Conservation (phyloP, 192 early-diverging fungal genomes). For the Mortierella antarctica region DNA sequence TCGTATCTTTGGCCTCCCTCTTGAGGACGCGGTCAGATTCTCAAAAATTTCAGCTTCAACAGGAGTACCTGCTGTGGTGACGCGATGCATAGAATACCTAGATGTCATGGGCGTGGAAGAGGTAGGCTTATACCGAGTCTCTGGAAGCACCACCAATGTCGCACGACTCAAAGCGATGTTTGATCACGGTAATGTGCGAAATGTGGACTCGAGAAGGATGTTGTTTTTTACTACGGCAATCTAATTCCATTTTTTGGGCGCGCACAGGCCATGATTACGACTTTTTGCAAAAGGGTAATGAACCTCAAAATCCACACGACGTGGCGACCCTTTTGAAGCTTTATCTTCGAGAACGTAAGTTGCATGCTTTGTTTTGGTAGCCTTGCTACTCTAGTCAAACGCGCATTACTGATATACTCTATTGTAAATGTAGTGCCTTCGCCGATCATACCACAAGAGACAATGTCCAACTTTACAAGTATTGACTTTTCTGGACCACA, state of each 20-base stretch:
- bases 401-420: neutral
- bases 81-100: constrained; percentile 45
- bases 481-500: constrained; percentile 42
- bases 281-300: constrained; percentile 54
- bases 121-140: constrained; percentile 60
- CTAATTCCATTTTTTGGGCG: no score
- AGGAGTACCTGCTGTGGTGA: constrained; percentile 42
- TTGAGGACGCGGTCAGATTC: constrained; percentile 35
- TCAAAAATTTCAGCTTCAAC: constrained; percentile 31
- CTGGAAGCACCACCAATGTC: constrained; percentile 47
- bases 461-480: constrained; percentile 46
- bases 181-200: constrained; percentile 45
- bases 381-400: neutral
- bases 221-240: no score
- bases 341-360: constrained; percentile 67
- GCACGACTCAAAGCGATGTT: constrained; percentile 45
- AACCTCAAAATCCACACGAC: constrained; percentile 62
- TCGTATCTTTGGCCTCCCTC: constrained; percentile 36
- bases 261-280: constrained; percentile 58
- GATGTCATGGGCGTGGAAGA: constrained; percentile 61
- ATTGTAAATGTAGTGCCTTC: constrained; percentile 40
- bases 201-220: no score
- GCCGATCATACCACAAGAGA: constrained; percentile 54
- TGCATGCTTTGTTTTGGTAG: neutral
- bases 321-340: constrained; percentile 66